Percentiles rank a stretch among this genome's conserved stretches.
Evolutionary conservation across 495 filamentous ascomycete genomes (phyloP).

Genomic region (Penicillium coffeae): DNA sequence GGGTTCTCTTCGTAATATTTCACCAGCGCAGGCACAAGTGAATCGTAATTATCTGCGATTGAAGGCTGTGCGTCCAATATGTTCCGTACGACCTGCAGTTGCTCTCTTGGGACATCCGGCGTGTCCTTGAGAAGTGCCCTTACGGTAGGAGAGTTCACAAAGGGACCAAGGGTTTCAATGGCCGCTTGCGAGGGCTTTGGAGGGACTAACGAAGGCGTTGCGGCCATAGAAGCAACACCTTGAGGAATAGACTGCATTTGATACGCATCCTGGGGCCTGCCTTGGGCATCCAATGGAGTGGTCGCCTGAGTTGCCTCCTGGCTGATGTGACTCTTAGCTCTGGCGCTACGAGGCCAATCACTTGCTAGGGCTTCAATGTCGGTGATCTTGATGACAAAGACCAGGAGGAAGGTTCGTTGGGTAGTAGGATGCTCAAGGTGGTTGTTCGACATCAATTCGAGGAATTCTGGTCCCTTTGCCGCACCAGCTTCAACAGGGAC

Average conservation of each 20-base stretch:
- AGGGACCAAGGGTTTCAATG: conserved; percentile 53
- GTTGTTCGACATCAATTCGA: conserved; percentile 66
- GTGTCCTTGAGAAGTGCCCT: conserved; percentile 64
- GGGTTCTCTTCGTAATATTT: conserved; percentile 3
- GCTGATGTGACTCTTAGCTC: too few relatives aligned
- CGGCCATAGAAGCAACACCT: too few relatives aligned
- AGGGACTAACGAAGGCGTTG: too few relatives aligned
- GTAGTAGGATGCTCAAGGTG: conserved; percentile 60
- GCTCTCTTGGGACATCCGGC: conserved; percentile 54
- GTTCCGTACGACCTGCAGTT: conserved; percentile 61
- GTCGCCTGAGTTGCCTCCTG: too few relatives aligned
- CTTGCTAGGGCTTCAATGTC: too few relatives aligned
- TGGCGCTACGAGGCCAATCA: too few relatives aligned
- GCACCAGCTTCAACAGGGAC: conserved; percentile 64
- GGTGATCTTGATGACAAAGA: conserved; percentile 64
- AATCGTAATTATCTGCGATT: conserved; percentile 33
- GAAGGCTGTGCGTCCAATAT: conserved; percentile 53
- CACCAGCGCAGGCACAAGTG: conserved; percentile 36
- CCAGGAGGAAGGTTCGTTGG: conserved; percentile 69
- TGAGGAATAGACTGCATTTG: too few relatives aligned
- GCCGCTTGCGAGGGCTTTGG: conserved; percentile 4
- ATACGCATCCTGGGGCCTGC: too few relatives aligned
- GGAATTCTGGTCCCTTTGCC: conserved; percentile 62
- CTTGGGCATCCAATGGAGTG: too few relatives aligned
- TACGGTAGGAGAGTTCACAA: conserved; percentile 59